phyloP scores from a whole-genome alignment of 345 rosid genomes.

The Arabis alpina region DNA sequence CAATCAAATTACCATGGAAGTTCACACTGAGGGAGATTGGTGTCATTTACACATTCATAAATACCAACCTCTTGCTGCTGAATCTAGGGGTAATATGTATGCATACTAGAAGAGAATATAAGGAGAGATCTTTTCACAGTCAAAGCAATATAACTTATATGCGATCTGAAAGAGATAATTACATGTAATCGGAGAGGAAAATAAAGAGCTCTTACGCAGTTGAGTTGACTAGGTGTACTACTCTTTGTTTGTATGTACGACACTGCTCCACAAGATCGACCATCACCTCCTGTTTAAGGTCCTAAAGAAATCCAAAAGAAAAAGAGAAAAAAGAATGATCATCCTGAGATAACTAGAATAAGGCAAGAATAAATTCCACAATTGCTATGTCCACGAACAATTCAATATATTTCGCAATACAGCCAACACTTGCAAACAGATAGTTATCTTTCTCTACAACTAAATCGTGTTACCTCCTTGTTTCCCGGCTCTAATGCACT shows the following conservation, averaged over 20 bases:
- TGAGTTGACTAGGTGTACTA: slow-evolving; percentile 97
- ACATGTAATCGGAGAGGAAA: slow-evolving; percentile 24
- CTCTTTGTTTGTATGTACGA: slow-evolving; percentile 95
- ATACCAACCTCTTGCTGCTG: slow-evolving; percentile 4
- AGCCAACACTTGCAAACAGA: slow-evolving; percentile 23
- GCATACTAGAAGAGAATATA: slow-evolving; percentile 2
- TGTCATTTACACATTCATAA: slow-evolving; percentile 21
- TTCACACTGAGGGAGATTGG: slow-evolving; percentile 5
- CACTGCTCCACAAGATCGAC: slow-evolving; percentile 98
- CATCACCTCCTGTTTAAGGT: slow-evolving; percentile 93
- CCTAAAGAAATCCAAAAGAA: slow-evolving; percentile 53
- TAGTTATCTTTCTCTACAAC: slow-evolving; percentile 22
- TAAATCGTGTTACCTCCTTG: slow-evolving; percentile 66
- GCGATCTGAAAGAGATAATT: slow-evolving; percentile 25
- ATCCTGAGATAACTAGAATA: slow-evolving; percentile 17
- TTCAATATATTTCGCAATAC: slow-evolving; percentile 19
- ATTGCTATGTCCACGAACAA: slow-evolving; percentile 12
- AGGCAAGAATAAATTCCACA: background rate
- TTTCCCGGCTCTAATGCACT: slow-evolving; percentile 88
- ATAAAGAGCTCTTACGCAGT: slow-evolving; percentile 70
- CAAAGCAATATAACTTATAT: slow-evolving; percentile 5
- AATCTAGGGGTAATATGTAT: background rate
- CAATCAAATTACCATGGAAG: slow-evolving; percentile 5
- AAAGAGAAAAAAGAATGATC: slow-evolving; percentile 17
- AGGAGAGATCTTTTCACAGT: slow-evolving; percentile 1